phyloP scores from a whole-genome alignment of 2,329 filamentous ascomycete genomes.

The Cordyceps pruinosa region DNA sequence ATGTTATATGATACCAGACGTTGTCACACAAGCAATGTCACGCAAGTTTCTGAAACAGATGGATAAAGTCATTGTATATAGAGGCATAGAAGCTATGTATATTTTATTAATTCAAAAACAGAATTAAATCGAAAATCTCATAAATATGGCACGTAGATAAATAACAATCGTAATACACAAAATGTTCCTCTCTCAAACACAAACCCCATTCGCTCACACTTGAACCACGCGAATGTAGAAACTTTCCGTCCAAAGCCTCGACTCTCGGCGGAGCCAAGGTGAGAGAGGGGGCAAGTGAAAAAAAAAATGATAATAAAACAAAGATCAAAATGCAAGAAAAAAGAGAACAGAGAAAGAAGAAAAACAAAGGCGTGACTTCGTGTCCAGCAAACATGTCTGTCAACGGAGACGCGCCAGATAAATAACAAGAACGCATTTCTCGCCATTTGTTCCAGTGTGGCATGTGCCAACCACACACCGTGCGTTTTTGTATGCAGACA shows the following conservation, averaged over 20 bases:
- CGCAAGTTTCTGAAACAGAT: neutral
- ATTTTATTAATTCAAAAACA: neutral
- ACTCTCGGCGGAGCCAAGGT: neutral
- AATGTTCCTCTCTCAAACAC: neutral
- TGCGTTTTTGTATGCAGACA: neutral
- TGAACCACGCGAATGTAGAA: neutral
- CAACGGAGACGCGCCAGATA: neutral
- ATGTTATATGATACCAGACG: neutral
- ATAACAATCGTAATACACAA: conserved; percentile 11
- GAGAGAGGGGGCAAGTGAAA: neutral
- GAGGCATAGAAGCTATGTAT: neutral
- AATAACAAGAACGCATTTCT: neutral
- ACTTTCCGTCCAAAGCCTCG: neutral
- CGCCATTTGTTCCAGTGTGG: neutral
- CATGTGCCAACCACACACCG: neutral
- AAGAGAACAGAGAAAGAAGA: neutral
- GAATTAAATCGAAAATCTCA: neutral
- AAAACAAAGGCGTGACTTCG: neutral
- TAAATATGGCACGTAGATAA: neutral
- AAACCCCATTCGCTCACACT: neutral
- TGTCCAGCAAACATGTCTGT: conserved; percentile 5
- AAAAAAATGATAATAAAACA: neutral
- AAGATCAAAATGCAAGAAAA: neutral
- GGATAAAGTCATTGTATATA: neutral
- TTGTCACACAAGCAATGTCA: neutral